Conservation (phyloP, 108 stramenopile genomes). For the Skeletonema marinoi region DNA sequence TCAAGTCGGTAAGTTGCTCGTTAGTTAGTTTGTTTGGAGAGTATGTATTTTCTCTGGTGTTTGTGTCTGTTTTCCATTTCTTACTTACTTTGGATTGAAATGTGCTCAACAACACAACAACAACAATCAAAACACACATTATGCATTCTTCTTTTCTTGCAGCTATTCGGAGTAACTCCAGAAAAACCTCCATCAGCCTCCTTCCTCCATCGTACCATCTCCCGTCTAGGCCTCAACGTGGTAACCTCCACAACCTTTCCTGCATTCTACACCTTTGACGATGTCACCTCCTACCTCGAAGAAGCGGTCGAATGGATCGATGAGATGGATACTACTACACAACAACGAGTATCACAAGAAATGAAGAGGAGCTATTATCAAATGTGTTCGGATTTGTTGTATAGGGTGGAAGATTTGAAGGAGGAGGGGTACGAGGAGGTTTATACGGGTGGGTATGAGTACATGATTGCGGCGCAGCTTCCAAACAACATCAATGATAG, state of each 20-base stretch:
- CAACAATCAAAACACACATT: too few relatives aligned
- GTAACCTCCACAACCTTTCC: not conserved
- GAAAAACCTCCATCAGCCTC: not conserved
- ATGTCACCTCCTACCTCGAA: not conserved
- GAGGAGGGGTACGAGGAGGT: not conserved
- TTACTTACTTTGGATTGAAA: not conserved
- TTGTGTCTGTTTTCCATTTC: too few relatives aligned
- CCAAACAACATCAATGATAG: not conserved
- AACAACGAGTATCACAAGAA: not conserved
- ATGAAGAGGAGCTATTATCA: not conserved
- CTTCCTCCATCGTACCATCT: not conserved
- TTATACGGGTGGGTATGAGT: not conserved
- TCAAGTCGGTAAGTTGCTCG: not conserved
- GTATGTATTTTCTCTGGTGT: not conserved
- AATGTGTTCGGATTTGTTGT: not conserved
- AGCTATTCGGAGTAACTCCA: not conserved
- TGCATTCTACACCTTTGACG: not conserved
- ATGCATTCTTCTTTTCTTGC: not conserved
- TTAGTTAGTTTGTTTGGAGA: too few relatives aligned
- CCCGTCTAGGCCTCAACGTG: not conserved
- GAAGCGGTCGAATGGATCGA: not conserved
- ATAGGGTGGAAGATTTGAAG: not conserved
- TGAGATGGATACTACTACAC: not conserved
- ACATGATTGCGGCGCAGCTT: constrained; percentile 2
- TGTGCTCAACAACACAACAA: too few relatives aligned